phyloP scores from a whole-genome alignment of 1,284 basidiomycete genomes.

The Pholiota adiposa region DNA sequence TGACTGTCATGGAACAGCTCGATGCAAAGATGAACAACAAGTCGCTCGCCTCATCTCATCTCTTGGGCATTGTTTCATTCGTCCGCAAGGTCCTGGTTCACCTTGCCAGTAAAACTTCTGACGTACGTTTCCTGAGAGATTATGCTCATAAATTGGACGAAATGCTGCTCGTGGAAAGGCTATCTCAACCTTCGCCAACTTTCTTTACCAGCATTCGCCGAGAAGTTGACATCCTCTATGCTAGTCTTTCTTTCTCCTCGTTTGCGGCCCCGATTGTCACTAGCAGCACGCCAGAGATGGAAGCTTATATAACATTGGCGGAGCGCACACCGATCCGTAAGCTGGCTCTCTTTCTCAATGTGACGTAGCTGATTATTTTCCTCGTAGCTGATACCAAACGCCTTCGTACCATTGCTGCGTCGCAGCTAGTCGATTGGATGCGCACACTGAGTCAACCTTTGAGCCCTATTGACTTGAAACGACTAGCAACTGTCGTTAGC shows the following conservation, averaged over 20 bases:
- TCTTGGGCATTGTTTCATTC: conserved; percentile 66
- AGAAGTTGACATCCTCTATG: conserved; percentile 17
- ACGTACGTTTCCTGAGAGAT: conserved; percentile 39
- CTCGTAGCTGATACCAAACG: conserved; percentile 38
- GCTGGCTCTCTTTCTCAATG: conserved; percentile 25
- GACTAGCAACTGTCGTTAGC: conserved; percentile 42
- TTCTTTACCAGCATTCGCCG: conserved; percentile 8
- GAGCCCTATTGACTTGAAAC: conserved; percentile 39
- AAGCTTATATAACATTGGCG: conserved; percentile 45
- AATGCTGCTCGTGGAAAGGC: conserved; percentile 11
- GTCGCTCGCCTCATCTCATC: conserved; percentile 60
- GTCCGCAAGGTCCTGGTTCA: conserved; percentile 62
- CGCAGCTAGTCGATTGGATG: conserved; percentile 62
- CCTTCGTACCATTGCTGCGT: conserved; percentile 43
- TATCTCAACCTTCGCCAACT: neutral
- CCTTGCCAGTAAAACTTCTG: conserved; percentile 58
- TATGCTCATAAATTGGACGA: conserved; percentile 43
- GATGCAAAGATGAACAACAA: conserved; percentile 60
- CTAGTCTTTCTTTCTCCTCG: conserved; percentile 12
- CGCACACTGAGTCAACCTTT: conserved; percentile 48
- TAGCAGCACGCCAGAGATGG: conserved; percentile 25
- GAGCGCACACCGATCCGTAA: conserved; percentile 46
- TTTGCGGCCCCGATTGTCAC: neutral
- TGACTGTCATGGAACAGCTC: conserved; percentile 80
- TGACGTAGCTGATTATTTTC: neutral